Evolutionary conservation across 768 basidiomycete genomes (phyloP), one percentile per base, ranked within the genome.

Genomic region (Amanita molliuscula): DNA sequence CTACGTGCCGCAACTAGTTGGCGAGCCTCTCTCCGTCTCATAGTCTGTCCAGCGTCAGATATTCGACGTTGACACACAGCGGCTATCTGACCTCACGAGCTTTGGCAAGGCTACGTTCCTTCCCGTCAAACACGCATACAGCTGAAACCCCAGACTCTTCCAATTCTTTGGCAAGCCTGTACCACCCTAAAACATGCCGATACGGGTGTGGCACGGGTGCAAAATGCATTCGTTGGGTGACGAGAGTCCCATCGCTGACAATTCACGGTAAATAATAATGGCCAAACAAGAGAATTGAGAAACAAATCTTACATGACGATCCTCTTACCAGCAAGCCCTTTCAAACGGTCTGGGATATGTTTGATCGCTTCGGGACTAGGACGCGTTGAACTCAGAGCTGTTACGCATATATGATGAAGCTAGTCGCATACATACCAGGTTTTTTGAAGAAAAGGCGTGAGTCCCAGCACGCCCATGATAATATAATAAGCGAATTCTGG

Each of bases 191-290:
- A 18, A 91, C 72, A 62, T 92, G 89, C 26, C 82, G 75, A 56
- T 80, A 71, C 0, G 66, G 68, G 59, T 88, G 80, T 1, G 81
- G 79, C 46, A 72, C 65, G 11, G 74, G 81, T 0, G 81, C 74
- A 62, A 82, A 92, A 59, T 90, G 85, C 40, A 90, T 72, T 20
- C 88, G 78, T 59, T 88, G 87, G 0, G 88, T 92, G 59, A 92
- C 74, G 50, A 92, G 81, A 6, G 88, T 92, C 41, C 82, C 89
- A 72, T 92, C 89, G 38, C 89, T 91, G 57, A 47, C 18, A 48
- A 52, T 50, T 44, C 42, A 35, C 25, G 23, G 25, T 26, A 25
- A 25, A 44, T 43, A 35, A 48, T 13, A 43, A 50, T 23, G 31
- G 28, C 41, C 33, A 15, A 45, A 46, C 13, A 34, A 48, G 20